Base-by-base conservation (phyloP, 1,284 basidiomycete species). In the Ceratobasidium theobromae region DNA sequence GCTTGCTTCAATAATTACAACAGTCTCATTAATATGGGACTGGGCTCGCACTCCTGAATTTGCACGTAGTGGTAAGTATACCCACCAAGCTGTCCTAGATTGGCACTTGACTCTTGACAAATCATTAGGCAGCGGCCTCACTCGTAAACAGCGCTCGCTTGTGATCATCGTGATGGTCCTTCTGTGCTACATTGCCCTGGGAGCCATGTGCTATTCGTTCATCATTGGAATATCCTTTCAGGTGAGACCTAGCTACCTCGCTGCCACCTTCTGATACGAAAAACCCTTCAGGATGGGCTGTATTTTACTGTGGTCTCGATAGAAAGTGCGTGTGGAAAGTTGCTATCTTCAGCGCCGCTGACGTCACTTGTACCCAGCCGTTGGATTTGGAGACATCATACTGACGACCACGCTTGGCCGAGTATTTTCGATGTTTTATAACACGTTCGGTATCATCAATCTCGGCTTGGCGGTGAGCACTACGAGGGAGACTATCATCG, bases 121-220 rank as follows among this genome's bases (percentile, higher is more conserved):
- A n/a, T n/a, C n/a, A n/a, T n/a, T 55, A 88, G 88, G 87, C 1
- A 89, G 87, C 65, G 92, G 92, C 0, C 76, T 95, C 33, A 93
- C 91, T 0, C 82, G 83, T 30, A 91, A 87, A 72, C 92, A 95
- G 72, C 83, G 91, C 18, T 75, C 87, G 0, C 80, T 95, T 18
- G 83, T 89, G 41, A 86, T 94, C 69, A 84, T 90, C 53, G 85
- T 89, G 54, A 93, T 93, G 72, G 73, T 86, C 5, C 77, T 93
- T 1, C 79, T 94, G 18, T 78, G 81, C 64, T 93, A 93, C 74
- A 79, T 93, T 64, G 88, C 86, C 0, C 72, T 91, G 18, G 89
- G 89, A 8, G 82, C 85, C 1, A 78, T 86, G 27, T 76, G 82
- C 69, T 83, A 84, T 74, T 80, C 83, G 9, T 78, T 85, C 64